Evolutionary conservation across 2,329 filamentous ascomycete genomes (phyloP), one percentile per base, ranked within the genome.

Genomic region (Coniella vitis): DNA sequence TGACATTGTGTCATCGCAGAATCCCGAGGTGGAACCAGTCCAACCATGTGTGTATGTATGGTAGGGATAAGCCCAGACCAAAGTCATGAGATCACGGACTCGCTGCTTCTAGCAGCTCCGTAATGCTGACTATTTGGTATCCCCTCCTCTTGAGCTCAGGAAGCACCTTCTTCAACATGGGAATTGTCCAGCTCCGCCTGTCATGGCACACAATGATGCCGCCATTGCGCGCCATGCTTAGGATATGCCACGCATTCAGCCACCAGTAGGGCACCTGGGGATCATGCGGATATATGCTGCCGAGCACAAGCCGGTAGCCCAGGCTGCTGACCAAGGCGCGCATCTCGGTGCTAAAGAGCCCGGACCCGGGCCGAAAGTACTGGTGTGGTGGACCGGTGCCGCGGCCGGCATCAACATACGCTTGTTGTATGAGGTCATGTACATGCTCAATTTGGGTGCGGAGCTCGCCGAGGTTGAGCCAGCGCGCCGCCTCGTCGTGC

Each of bases 191-290:
- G n/a, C 74, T 70, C 60, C 90, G 74, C 56, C 89, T 66, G 69
- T 95, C 90, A 69, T 95, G 90, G 61, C 88, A 90, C 45, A 95
- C 84, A 53, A 95, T 83, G 49, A 95, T 84, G 22, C 79, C 83
- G 0, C 90, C 90, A 0, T 86, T 83, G 40, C 78, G 72, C 32
- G 85, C 72, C 84, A 90, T 89, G 67, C 86, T 89, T 57, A 95
- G 65, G 4, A 95, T 79, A 69, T 95, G 89, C 56, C 71, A 73
- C 7, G 87, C 84, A 66, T 95, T 95, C 45, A 90, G 57, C 55
- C 71, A 69, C 56, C 79, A 75, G 59, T 78, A 83, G 9, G 72
- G 72, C 50, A 95, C 84, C 72, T 94, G 89, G n/a, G 90, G 83
- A 68, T 95, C 90, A 68, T 95, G 89, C 4, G 90, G 90, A 66